phyloP scores from a whole-genome alignment of 495 filamentous ascomycete species.

The Pseudevernia furfuracea region DNA sequence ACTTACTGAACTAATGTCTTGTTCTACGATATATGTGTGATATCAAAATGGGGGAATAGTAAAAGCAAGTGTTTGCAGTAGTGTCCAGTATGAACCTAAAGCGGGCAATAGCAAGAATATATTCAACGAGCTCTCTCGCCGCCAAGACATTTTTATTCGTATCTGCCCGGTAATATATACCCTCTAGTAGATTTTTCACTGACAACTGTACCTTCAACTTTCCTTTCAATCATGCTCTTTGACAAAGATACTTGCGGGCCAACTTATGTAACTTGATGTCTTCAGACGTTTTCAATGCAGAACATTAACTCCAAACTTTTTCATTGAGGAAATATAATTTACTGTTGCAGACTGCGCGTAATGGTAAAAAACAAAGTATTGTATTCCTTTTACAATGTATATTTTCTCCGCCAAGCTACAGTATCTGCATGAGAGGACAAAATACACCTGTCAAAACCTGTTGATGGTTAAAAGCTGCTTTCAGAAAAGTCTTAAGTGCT shows the following conservation, averaged over 20 bases:
- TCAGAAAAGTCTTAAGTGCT: too few species aligned
- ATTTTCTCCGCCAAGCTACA: too few species aligned
- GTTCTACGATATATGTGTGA: not conserved
- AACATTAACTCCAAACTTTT: too few species aligned
- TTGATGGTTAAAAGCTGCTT: too few species aligned
- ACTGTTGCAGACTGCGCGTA: not conserved
- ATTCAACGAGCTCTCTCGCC: not conserved
- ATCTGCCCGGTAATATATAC: not conserved
- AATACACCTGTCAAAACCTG: too few species aligned
- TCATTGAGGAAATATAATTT: not conserved
- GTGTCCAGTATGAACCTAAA: not conserved
- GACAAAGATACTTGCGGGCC: too few species aligned
- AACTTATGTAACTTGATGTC: too few species aligned
- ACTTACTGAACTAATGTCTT: not conserved
- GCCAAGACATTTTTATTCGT: not conserved
- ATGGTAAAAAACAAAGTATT: not conserved
- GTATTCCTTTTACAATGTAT: not conserved
- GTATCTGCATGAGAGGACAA: too few species aligned
- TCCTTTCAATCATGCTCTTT: too few species aligned
- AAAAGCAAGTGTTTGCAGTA: not conserved
- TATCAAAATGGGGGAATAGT: not conserved
- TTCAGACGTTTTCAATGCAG: too few species aligned
- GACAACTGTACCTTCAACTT: too few species aligned
- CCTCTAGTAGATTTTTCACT: not conserved
- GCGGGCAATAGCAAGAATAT: not conserved